Evolutionary conservation across 2,329 filamentous ascomycete species (phyloP).

Genomic region (Epichloe sylvatica): DNA sequence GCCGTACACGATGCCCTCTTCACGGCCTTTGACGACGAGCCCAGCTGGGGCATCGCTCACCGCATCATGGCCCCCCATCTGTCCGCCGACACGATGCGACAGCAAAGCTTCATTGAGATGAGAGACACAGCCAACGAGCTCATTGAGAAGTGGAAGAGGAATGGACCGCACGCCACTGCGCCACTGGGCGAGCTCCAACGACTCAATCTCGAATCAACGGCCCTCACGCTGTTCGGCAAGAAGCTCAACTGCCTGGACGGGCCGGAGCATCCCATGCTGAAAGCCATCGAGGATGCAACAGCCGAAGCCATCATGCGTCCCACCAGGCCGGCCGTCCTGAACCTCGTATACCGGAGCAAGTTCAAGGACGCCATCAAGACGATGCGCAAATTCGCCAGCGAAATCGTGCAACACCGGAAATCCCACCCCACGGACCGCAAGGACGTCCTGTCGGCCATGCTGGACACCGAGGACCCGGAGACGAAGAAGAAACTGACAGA

Average conservation of each 20-base stretch:
- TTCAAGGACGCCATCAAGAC: conserved; percentile 38
- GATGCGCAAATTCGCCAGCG: conserved; percentile 40
- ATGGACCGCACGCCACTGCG: conserved; percentile 21
- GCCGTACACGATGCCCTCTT: conserved; percentile 38
- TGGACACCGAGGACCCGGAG: conserved; percentile 45
- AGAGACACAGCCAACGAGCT: conserved; percentile 35
- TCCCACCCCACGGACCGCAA: conserved; percentile 39
- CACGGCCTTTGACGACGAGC: conserved; percentile 34
- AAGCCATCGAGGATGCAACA: conserved; percentile 41
- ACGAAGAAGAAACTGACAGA: conserved; percentile 45
- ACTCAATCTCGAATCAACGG: conserved; percentile 37
- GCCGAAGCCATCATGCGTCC: conserved; percentile 42
- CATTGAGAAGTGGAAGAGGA: conserved; percentile 32
- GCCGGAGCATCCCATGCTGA: conserved; percentile 32
- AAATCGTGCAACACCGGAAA: conserved; percentile 43
- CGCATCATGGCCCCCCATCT: conserved; percentile 37
- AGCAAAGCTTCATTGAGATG: conserved; percentile 31
- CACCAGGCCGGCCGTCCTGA: conserved; percentile 35
- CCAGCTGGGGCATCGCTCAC: conserved; percentile 37
- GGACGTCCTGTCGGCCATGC: conserved; percentile 46
- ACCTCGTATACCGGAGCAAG: conserved; percentile 36
- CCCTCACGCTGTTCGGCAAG: conserved; percentile 37
- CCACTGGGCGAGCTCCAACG: conserved; percentile 37
- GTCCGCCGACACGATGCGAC: conserved; percentile 17
- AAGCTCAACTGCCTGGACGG: conserved; percentile 33